Conservation (phyloP, 1,284 basidiomycete species). For the Crepidotus sp. region DNA sequence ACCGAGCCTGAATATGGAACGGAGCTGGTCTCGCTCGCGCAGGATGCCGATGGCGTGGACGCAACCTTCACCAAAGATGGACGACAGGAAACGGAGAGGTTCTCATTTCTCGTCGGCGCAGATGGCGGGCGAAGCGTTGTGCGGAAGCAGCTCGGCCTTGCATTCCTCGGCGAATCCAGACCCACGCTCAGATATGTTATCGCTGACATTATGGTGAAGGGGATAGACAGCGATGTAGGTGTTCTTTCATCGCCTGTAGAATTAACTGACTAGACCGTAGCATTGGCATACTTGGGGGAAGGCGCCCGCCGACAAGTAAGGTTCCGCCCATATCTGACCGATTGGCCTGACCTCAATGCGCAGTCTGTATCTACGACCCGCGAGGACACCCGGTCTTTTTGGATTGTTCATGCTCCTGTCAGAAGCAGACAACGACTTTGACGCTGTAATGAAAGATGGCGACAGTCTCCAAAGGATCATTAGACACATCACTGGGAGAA, state of each 20-base stretch:
- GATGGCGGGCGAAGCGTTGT: conserved; percentile 12
- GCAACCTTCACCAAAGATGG: not conserved
- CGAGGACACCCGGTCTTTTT: conserved; percentile 20
- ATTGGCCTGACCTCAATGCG: no score
- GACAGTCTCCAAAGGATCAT: not conserved
- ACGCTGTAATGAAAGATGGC: not conserved
- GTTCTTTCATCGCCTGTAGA: no score
- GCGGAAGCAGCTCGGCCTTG: conserved; percentile 9
- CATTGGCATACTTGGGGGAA: no score
- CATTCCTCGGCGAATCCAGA: conserved; percentile 9
- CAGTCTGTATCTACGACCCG: conserved; percentile 18
- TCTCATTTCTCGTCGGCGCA: conserved; percentile 7
- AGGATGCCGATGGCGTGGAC: conserved; percentile 1
- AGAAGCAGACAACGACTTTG: not conserved
- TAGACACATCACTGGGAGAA: not conserved
- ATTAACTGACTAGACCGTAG: no score
- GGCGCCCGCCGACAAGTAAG: no score
- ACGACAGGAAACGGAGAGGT: not conserved
- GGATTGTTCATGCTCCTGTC: conserved; percentile 15
- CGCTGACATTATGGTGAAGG: not conserved
- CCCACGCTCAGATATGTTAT: not conserved
- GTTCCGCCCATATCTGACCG: no score
- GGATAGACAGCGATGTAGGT: not conserved
- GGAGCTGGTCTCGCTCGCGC: not conserved
- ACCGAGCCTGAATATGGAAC: conserved; percentile 4